Base-by-base conservation (phyloP, 768 basidiomycete genomes). In the Trametes villosa region DNA sequence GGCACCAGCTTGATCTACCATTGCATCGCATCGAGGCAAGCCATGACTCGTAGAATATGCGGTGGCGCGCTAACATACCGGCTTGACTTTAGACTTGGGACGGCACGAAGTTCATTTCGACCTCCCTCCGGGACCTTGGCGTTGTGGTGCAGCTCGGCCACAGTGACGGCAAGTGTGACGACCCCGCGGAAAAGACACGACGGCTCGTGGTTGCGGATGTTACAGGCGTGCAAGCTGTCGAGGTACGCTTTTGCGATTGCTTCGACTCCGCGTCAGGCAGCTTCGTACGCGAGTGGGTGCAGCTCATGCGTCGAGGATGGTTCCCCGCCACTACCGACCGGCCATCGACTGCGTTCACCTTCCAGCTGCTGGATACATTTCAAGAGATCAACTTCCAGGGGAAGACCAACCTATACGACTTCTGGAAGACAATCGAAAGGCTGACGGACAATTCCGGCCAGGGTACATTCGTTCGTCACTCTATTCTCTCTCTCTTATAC, bases 321-420 rank as follows among this genome's bases (percentile, higher is more conserved):
- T 80, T 66, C 44, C 78, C 77, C 0, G 70, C 75, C 0, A 77
- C 74, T 0, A 45, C 50, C 0, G 26, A 27, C 0, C 59, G 68
- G 7, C 77, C 77, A 0, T 36, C 49, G 12, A 71, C 74, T 0
- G 75, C 68, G 0, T 65, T 72, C 2, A 78, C 74, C 0, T 75
- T 78, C 47, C 34, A 49, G 0, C 53, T 72, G 4, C 68, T 78
- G 1, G 49, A 72, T 6, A 50, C 54, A 2, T 77, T 76, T 38
- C 77, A 80, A 7, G 31, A 73, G 9, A 54, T 76, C 3, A 69
- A 70, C 0, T 70, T 78, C 22, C 65, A 73, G 42, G 73, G 68
- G 0, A 79, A 79, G 56, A 47, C 69, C 1, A 76, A 72, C 0
- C 65, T 58, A 0, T 76, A 67, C 38, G 73, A 77, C 44, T 78